phyloP scores from a whole-genome alignment of 257 asterid genomes.

The Solanum virginianum region DNA sequence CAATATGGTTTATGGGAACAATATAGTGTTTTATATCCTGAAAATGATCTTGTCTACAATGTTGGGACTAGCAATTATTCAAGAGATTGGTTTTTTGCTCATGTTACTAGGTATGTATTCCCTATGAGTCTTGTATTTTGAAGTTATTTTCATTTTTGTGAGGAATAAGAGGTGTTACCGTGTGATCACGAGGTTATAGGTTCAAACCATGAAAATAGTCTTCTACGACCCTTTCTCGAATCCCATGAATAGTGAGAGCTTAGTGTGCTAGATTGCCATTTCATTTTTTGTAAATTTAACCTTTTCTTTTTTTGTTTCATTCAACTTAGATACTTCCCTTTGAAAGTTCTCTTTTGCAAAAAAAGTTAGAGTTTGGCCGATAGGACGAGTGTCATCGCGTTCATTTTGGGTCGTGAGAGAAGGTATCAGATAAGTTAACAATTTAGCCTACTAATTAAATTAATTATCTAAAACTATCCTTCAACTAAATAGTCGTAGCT shows the following conservation, averaged over 20 bases:
- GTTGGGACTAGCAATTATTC: slow-evolving; percentile 31
- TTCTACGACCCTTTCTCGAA: not conserved
- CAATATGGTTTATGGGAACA: slow-evolving; percentile 56
- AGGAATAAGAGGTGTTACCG: not conserved
- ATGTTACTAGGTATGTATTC: slow-evolving; percentile 31
- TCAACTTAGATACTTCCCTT: too few relatives aligned
- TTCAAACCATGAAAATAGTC: too few relatives aligned
- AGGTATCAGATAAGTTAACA: too few relatives aligned
- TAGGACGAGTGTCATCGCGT: too few relatives aligned
- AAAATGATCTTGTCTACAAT: slow-evolving; percentile 23
- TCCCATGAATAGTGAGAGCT: not conserved
- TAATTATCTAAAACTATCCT: too few relatives aligned
- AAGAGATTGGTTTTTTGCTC: slow-evolving; percentile 59
- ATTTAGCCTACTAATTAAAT: too few relatives aligned
- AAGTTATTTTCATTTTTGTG: too few relatives aligned
- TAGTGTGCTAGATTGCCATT: not conserved
- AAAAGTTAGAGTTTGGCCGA: too few relatives aligned
- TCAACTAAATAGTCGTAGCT: too few relatives aligned
- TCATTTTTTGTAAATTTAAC: not conserved
- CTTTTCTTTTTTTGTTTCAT: too few relatives aligned
- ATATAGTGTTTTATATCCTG: slow-evolving; percentile 30
- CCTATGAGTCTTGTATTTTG: not conserved
- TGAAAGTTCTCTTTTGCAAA: too few relatives aligned
- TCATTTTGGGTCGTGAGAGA: too few relatives aligned
- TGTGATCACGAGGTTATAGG: not conserved